Conservation (phyloP, 202 grass and related monocot genomes). For the Eragrostis tef region DNA sequence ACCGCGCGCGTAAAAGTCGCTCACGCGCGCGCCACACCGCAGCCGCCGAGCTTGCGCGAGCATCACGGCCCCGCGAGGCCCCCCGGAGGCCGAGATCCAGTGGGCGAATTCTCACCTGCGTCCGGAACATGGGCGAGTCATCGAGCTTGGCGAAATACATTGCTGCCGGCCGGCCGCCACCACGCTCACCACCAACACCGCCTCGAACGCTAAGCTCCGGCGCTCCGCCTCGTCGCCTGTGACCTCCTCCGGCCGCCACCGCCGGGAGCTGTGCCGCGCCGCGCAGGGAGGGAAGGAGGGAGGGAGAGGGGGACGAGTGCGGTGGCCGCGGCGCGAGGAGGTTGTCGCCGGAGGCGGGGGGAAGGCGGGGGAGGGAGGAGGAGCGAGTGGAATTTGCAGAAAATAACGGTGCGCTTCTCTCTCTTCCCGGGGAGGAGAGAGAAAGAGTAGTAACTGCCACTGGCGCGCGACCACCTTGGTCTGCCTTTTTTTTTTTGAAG, state of each 20-base stretch:
- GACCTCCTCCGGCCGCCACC: conserved; percentile 25
- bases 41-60: background rate
- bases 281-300: background rate
- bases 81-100: conserved; percentile 35
- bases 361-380: conserved; percentile 42
- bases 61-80: background rate
- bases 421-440: background rate
- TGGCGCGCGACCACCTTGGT: background rate
- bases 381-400: background rate
- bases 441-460: background rate
- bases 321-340: background rate
- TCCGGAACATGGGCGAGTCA: conserved; percentile 97
- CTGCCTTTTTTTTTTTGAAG: background rate
- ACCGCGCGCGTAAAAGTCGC: background rate
- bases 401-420: conserved; percentile 46
- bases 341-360: conserved; percentile 33
- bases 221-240: conserved; percentile 1
- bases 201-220: background rate
- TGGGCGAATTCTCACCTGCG: conserved; percentile 63
- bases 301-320: background rate
- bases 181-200: background rate
- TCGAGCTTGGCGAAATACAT: conserved; percentile 97
- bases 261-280: conserved; percentile 22
- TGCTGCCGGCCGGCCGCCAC: conserved; percentile 24
- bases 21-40: background rate